phyloP scores from a whole-genome alignment of 1,284 basidiomycete species.

The Pseudomicrostroma phylloplanum region DNA sequence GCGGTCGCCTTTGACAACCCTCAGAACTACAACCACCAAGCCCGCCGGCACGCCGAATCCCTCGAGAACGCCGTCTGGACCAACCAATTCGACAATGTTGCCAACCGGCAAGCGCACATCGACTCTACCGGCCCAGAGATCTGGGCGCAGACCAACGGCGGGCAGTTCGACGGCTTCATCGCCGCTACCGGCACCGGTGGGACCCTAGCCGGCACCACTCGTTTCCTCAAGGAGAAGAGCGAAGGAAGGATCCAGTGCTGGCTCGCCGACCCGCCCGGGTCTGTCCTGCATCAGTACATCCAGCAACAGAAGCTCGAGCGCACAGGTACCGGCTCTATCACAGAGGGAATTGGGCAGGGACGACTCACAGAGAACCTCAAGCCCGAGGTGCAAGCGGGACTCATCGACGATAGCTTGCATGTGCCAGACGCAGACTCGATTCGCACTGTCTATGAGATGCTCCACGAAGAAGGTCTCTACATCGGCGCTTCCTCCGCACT shows the following conservation, averaged over 20 bases:
- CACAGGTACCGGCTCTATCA: conserved; percentile 80
- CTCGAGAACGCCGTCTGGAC: conserved; percentile 93
- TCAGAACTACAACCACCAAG: conserved; percentile 97
- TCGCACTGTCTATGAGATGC: conserved; percentile 82
- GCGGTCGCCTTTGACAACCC: conserved; percentile 95
- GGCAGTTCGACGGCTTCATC: conserved; percentile 78
- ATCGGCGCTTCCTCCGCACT: conserved; percentile 91
- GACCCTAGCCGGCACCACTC: conserved; percentile 82
- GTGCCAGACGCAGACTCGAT: conserved; percentile 87
- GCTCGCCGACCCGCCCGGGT: conserved; percentile 94
- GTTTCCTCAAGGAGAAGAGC: conserved; percentile 77
- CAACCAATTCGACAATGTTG: conserved; percentile 95
- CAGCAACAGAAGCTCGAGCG: conserved; percentile 70
- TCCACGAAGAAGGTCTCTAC: conserved; percentile 90
- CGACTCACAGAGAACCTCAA: conserved; percentile 89
- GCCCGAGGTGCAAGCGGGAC: conserved; percentile 63
- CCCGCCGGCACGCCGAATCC: conserved; percentile 74
- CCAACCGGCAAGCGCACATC: conserved; percentile 82
- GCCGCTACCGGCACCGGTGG: conserved; percentile 94
- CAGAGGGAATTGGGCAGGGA: conserved; percentile 97
- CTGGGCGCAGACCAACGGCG: conserved; percentile 73
- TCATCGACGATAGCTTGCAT: conserved; percentile 74
- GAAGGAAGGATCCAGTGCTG: conserved; percentile 76
- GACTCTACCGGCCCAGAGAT: conserved; percentile 90
- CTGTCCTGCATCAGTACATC: conserved; percentile 80